Conservation (phyloP, 2,329 filamentous ascomycete species). For the Alternaria brassicicola region DNA sequence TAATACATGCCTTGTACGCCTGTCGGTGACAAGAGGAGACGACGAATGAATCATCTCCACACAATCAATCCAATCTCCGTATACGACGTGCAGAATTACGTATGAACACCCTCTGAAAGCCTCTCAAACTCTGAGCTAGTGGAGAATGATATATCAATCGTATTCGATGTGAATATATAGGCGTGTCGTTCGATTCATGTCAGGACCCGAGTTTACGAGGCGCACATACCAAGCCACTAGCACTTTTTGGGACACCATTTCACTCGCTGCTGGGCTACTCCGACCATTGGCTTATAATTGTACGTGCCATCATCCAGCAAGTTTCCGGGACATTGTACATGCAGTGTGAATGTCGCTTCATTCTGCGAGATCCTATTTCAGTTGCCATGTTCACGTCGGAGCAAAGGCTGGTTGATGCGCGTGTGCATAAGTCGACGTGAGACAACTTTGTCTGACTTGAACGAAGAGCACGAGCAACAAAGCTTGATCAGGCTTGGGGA, state of each 20-base stretch:
- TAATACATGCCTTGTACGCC: not conserved
- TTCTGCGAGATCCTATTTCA: too few species aligned
- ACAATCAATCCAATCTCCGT: not conserved
- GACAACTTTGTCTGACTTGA: not conserved
- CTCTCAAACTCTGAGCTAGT: too few species aligned
- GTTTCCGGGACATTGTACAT: too few species aligned
- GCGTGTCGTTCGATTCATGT: not conserved
- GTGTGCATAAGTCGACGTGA: not conserved
- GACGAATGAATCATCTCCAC: not conserved
- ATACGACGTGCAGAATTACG: not conserved
- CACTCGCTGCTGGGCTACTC: not conserved
- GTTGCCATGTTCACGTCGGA: too few species aligned
- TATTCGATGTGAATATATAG: not conserved
- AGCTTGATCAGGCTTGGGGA: not conserved
- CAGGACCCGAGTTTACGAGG: not conserved
- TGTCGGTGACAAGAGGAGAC: not conserved
- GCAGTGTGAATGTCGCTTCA: too few species aligned
- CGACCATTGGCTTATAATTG: too few species aligned
- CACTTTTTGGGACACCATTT: not conserved
- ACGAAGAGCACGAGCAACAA: too few species aligned
- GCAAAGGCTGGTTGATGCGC: too few species aligned
- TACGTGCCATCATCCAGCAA: too few species aligned
- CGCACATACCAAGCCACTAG: not conserved
- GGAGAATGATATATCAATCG: accelerated
- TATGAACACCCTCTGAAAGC: not conserved